These are phyloP conservation scores for Phaffia australis DNA, from an alignment of 768 basidiomycete species.

Conservation along the genomic window DNA sequence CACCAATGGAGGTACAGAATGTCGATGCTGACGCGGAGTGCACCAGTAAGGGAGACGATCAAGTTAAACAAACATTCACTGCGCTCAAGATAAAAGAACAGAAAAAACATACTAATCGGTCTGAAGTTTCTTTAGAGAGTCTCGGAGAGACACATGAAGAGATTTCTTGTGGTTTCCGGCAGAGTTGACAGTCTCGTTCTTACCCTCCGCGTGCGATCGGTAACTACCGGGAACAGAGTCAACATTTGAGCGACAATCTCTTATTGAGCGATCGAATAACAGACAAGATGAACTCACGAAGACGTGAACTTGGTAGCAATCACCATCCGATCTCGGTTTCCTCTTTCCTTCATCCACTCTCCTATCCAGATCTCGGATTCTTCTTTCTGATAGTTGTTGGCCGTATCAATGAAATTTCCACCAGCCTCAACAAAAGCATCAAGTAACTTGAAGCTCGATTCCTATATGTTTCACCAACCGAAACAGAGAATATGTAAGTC, in stretches of 20 bases:
- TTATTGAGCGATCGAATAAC: background rate
- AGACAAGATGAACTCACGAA: constrained; percentile 6
- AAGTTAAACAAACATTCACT: background rate
- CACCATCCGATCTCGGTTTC: constrained; percentile 18
- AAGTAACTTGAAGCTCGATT: constrained; percentile 17
- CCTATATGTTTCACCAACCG: background rate
- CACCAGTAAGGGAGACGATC: background rate
- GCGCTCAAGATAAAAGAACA: background rate
- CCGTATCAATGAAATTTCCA: constrained; percentile 24
- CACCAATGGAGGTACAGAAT: constrained; percentile 33
- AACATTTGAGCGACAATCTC: background rate
- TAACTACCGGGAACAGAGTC: background rate
- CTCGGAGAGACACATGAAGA: constrained; percentile 27
- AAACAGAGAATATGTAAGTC: background rate
- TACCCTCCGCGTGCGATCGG: constrained; percentile 7
- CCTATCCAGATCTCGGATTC: constrained; percentile 25
- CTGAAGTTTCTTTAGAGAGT: constrained; percentile 28
- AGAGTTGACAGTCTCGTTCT: constrained; percentile 18
- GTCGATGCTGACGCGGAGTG: constrained; percentile 21
- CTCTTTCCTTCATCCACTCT: constrained; percentile 24
- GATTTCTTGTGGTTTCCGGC: constrained; percentile 27
- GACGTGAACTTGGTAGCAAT: constrained; percentile 24
- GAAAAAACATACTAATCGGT: constrained; percentile 25
- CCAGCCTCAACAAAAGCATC: constrained; percentile 14
- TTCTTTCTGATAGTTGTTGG: constrained; percentile 24